A percentile compares a stretch with the other conserved stretches of the same genome.
These are phyloP conservation scores for Plasmodium cynomolgi DNA, from an alignment of 169 alveolate species.

Conservation along the genomic window DNA sequence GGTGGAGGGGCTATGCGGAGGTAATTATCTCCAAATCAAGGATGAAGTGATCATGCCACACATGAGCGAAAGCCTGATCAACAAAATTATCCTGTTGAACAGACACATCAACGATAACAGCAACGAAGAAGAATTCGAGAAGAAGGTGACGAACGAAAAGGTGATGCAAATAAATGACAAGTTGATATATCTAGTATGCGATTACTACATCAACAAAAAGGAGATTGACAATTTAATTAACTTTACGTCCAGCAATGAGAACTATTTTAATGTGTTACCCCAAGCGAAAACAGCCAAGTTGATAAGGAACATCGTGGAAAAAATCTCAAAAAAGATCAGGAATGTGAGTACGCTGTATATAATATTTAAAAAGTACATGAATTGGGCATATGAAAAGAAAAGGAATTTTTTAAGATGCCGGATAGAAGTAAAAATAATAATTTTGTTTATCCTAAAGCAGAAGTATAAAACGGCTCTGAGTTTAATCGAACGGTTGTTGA, in stretches of 20 bases:
- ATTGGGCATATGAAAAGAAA: constrained; percentile 94
- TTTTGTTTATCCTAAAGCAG: constrained; percentile 86
- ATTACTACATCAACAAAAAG: constrained; percentile 60
- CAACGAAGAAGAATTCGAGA: constrained; percentile 55
- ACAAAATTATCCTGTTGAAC: constrained; percentile 54
- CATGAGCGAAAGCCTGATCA: constrained; percentile 54
- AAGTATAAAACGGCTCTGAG: constrained; percentile 91
- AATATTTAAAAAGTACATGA: constrained; percentile 91
- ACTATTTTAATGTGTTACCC: constrained; percentile 82
- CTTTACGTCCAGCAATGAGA: constrained; percentile 81
- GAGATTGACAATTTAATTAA: constrained; percentile 82
- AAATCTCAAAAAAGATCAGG: constrained; percentile 80
- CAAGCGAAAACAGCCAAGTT: constrained; percentile 86
- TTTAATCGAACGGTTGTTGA: constrained; percentile 87
- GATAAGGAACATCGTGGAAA: constrained; percentile 81
- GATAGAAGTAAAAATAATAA: constrained; percentile 92
- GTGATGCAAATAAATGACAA: constrained; percentile 73
- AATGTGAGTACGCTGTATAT: constrained; percentile 82
- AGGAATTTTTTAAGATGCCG: constrained; percentile 94
- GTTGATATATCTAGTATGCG: constrained; percentile 67
- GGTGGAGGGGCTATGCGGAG: constrained; percentile 34
- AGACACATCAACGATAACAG: constrained; percentile 69
- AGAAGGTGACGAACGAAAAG: constrained; percentile 56
- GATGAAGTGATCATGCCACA: constrained; percentile 70
- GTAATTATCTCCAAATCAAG: constrained; percentile 51